phyloP scores from a whole-genome alignment of 352 stramenopile species.

The Blastocystis sp. region DNA sequence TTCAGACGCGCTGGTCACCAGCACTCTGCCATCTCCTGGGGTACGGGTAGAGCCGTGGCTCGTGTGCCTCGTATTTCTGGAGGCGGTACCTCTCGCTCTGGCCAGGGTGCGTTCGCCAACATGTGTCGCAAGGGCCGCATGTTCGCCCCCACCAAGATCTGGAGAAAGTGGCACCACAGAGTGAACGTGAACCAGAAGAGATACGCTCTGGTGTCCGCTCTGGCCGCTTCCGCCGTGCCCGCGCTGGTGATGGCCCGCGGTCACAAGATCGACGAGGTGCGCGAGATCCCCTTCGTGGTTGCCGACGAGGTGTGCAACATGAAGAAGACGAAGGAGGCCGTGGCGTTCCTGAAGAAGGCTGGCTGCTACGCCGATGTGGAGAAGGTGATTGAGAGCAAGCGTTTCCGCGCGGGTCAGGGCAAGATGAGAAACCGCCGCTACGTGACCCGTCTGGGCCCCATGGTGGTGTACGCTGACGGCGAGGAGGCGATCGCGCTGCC shows the following conservation, averaged over 20 bases:
- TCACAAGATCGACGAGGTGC: slow-evolving; percentile 91
- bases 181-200: slow-evolving; percentile 96
- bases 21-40: slow-evolving; percentile 94
- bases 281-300: slow-evolving; percentile 95
- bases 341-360: slow-evolving; percentile 88
- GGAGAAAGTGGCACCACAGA: slow-evolving; percentile 96
- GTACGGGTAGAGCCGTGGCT: slow-evolving; percentile 94
- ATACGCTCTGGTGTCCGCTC: slow-evolving; percentile 91
- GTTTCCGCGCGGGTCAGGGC: slow-evolving; percentile 92
- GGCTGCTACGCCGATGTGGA: slow-evolving; percentile 91
- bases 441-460: slow-evolving; percentile 86
- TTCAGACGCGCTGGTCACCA: slow-evolving; percentile 88
- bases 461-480: slow-evolving; percentile 89
- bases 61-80: slow-evolving; percentile 97
- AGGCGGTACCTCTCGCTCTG: slow-evolving; percentile 91
- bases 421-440: slow-evolving; percentile 98
- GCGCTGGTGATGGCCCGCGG: slow-evolving; percentile 93
- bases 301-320: slow-evolving; percentile 72
- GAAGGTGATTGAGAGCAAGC: slow-evolving; percentile 94
- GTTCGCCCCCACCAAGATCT: slow-evolving; percentile 97
- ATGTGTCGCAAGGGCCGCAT: slow-evolving; percentile 95
- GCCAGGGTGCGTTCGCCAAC: slow-evolving; percentile 98
- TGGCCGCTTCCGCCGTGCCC: slow-evolving; percentile 91
- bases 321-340: slow-evolving; percentile 89
- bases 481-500: slow-evolving; percentile 76